Base-by-base conservation (phyloP, 768 basidiomycete genomes). In the Pleurotus djamor region DNA sequence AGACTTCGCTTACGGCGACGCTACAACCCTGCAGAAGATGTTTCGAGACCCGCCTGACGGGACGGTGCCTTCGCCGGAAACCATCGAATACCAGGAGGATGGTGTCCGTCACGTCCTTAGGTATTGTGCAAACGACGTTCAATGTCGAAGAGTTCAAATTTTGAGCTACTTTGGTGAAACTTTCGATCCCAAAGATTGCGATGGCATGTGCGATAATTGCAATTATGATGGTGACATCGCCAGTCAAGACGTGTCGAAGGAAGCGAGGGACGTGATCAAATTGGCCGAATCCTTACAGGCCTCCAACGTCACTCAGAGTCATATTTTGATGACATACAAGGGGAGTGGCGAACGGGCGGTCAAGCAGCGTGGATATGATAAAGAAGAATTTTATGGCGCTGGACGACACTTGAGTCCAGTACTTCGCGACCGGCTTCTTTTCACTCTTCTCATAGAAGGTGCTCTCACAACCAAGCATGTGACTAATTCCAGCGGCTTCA, bases 61-160 rank as follows among this genome's bases (percentile, higher is more conserved):
- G 45, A 67, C 69, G 55, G 64, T 64, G n/a, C 66, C 77, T 0
- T 74, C 75, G 2, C 69, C 67, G 7, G 83, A 84, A 57, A 85
- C 91, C 55, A 86, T 88, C 61, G 75, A 85, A 35, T 47, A 58
- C 57, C 89, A 92, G 68, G 76, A 80, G 56, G 80, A 81, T 2
- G 87, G 85, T 8, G 78, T 90, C 35, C 75, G 79, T 2, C 82
- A 82, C 12, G 92, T 99, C 52, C 79, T 87, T 14, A 76, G 83
- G 59, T 99, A 88, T 72, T 95, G 92, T 71, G 68, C 73, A 59
- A 94, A 97, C 71, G 80, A 84, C 52, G 83, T 87, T 32, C 90
- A 91, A 64, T 99, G 97, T 66, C 87, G 97, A 12, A 88, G 97
- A 2, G 79, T 83, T 4, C 91, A 93, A 64, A 77, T 98, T n/a